Base-by-base conservation (phyloP, 139 green algal genomes). In the Astrephomene gubernaculifera region DNA sequence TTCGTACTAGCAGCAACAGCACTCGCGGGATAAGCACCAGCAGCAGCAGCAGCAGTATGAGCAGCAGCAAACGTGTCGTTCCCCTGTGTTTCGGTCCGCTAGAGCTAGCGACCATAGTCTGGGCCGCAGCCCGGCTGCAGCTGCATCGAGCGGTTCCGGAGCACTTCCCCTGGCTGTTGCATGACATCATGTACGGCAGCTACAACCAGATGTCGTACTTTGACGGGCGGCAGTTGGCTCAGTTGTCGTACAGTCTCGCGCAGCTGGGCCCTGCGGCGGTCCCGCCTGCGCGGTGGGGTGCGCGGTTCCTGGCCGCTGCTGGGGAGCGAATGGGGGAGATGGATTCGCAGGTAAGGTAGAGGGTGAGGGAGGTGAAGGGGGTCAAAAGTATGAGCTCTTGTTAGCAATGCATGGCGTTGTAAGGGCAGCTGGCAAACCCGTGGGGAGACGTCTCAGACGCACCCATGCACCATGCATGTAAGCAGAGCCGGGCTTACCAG, bases 211-310 rank as follows among this genome's bases (percentile, higher is more conserved):
- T 72, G 75, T 19, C 21, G 4, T 22, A 54, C 57, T 83, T 72
- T 33, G 75, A 83, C 57, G 75, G 78, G 3, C 78, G 78, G 8
- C 78, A 84, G 78, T 33, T 84, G 78, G 61, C 78, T 41, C 78
- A 84, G 61, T 43, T 84, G 78, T 38, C 41, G 33, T 84, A 84
- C 78, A 53, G 61, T 10, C 33, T 84, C 21, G 44, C 63, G 63
- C 31, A 49, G 63, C 6, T 84, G 63, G 78, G 54, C 31, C 63
- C 43, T n/a, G n/a, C n/a, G 14, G 27, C 39, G 6, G 43, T 65
- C 43, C 78, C 63, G 43, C 78, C 61, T 29, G 8, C 27, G 41
- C 67, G 43, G 41, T 84, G 78, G 78, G 43, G 43, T 43, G 24
- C 43, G 43, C 31, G n/a, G n/a, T 74, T 84, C 25, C 41, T 84